A percentile compares a stretch with the other conserved stretches of the same genome.
These are phyloP conservation scores for Blastobotrys peoriensis DNA, from an alignment of 805 yeast genomes.

Conservation along the genomic window DNA sequence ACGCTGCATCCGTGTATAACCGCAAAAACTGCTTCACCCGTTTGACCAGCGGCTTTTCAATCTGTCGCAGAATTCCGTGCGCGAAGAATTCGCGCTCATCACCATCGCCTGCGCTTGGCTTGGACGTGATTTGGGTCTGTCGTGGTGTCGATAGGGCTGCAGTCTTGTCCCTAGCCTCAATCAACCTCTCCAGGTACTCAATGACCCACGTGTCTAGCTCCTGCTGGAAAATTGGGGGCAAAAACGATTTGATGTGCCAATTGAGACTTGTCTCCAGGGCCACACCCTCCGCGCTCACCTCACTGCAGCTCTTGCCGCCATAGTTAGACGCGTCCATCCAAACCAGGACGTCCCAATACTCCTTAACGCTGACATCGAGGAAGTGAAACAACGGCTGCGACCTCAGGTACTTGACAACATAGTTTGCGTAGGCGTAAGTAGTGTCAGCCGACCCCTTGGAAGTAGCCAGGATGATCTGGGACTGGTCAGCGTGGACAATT, in stretches of 20 bases:
- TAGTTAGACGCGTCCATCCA: constrained; percentile 94
- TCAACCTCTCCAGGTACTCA: constrained; percentile 64
- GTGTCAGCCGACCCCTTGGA: constrained; percentile 72
- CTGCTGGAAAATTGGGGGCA: constrained; percentile 68
- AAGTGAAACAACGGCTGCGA: constrained; percentile 77
- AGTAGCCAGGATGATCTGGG: constrained; percentile 66
- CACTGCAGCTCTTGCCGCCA: constrained; percentile 53
- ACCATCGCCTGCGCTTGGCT: constrained; percentile 10
- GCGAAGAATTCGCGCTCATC: constrained; percentile 35
- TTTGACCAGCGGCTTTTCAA: constrained; percentile 58
- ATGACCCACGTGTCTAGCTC: constrained; percentile 88
- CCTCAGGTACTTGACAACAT: constrained; percentile 69
- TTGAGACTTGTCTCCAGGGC: constrained; percentile 41
- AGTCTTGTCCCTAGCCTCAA: constrained; percentile 43
- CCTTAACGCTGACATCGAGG: constrained; percentile 64
- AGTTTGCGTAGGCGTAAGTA: constrained; percentile 87
- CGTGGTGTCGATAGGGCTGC: constrained; percentile 47
- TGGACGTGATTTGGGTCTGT: constrained; percentile 59
- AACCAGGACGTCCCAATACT: constrained; percentile 86
- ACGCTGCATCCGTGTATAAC: constrained; percentile 65
- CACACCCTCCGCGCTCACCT: constrained; percentile 22
- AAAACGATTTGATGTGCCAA: constrained; percentile 74
- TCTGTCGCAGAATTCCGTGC: constrained; percentile 34
- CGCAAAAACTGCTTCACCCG: constrained; percentile 60
- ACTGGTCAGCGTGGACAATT: constrained; percentile 74